These are phyloP conservation scores for Aspergillus ustus DNA, from an alignment of 2,329 filamentous ascomycete genomes.

Conservation along the genomic window DNA sequence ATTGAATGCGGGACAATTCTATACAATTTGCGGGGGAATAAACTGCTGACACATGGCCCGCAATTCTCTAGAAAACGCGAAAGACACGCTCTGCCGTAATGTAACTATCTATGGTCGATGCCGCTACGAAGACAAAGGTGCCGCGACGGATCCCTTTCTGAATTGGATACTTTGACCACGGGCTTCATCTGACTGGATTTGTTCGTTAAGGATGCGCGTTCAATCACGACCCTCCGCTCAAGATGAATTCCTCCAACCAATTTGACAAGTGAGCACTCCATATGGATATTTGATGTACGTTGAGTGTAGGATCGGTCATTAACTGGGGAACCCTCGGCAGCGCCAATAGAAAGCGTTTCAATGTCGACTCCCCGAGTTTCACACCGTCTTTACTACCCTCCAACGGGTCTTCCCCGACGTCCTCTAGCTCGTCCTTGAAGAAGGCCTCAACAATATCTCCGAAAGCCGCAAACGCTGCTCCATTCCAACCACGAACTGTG, in stretches of 20 bases:
- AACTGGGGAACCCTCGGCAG: slow-evolving; percentile 20
- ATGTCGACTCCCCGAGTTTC: slow-evolving; percentile 95
- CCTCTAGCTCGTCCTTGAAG: slow-evolving; percentile 50
- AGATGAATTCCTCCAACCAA: slow-evolving; percentile 52
- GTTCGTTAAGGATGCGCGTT: slow-evolving; percentile 71
- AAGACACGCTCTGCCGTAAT: slow-evolving; percentile 90
- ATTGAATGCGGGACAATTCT: not conserved
- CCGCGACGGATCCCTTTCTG: slow-evolving; percentile 15
- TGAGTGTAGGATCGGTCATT: slow-evolving; percentile 20
- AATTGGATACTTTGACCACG: slow-evolving; percentile 1
- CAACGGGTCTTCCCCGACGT: slow-evolving; percentile 40
- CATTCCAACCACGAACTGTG: slow-evolving; percentile 50
- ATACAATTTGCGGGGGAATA: not conserved
- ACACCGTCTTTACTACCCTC: slow-evolving; percentile 64
- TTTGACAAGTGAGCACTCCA: slow-evolving; percentile 42
- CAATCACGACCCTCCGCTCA: slow-evolving; percentile 79
- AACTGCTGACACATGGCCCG: slow-evolving; percentile 18
- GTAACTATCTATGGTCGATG: slow-evolving; percentile 93
- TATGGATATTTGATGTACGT: slow-evolving; percentile 9
- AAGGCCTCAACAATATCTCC: slow-evolving; percentile 78
- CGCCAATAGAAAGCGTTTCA: slow-evolving; percentile 71
- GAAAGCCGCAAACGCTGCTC: slow-evolving; percentile 84
- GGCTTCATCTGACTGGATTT: slow-evolving; percentile 26
- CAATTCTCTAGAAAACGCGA: slow-evolving; percentile 66
- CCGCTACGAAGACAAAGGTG: slow-evolving; percentile 84